These are phyloP conservation scores for Thinopyrum elongatum DNA, from an alignment of 176 grass and related monocot genomes.

Conservation along the genomic window DNA sequence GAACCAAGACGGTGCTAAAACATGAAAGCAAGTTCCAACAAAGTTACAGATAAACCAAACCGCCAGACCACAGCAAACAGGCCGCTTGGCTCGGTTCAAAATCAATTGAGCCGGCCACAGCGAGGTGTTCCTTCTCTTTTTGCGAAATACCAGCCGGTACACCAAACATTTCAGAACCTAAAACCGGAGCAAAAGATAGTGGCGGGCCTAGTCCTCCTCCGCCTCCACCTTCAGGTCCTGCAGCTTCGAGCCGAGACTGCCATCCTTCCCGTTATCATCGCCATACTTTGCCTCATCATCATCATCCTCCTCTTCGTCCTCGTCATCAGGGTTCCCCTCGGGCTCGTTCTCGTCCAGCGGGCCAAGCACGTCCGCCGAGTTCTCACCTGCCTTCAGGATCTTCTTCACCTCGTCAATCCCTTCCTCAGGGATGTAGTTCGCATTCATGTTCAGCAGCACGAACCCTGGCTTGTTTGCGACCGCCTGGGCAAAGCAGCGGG, in stretches of 20 bases:
- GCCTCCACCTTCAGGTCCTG: conserved; percentile 53
- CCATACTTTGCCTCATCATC: conserved; percentile 39
- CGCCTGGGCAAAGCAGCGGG: not conserved
- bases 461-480: not conserved
- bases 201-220: not conserved
- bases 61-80: too few relatives aligned
- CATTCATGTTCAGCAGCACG: not conserved
- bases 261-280: conserved; percentile 21
- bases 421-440: not conserved
- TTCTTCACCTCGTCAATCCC: not conserved
- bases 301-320: not conserved
- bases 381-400: not conserved
- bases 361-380: not conserved
- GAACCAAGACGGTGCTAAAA: not conserved
- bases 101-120: not conserved
- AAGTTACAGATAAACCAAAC: not conserved
- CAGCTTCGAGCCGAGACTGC: conserved; percentile 48
- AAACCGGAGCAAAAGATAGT: not conserved
- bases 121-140: not conserved
- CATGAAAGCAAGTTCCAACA: not conserved
- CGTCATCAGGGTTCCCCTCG: not conserved
- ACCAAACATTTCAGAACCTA: too few relatives aligned
- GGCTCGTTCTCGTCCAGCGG: not conserved
- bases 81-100: not conserved
- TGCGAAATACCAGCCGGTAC: not conserved